Percentiles rank a stretch among this genome's conserved stretches.
Conservation (phyloP, 2,329 filamentous ascomycete genomes). For the Xylaria sp. region DNA sequence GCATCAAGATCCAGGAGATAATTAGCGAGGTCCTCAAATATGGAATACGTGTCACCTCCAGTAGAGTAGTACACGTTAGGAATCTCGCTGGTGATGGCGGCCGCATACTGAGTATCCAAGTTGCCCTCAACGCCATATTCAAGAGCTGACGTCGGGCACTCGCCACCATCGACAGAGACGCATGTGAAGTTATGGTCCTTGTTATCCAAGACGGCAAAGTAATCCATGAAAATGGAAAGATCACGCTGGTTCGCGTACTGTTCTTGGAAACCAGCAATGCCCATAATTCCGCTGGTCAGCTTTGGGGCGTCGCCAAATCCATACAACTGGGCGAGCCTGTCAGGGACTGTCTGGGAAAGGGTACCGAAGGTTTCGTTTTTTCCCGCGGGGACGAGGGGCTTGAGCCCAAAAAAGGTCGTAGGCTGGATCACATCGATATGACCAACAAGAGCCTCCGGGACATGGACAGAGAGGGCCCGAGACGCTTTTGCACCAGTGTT, state of each 20-base stretch:
- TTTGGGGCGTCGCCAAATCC: neutral
- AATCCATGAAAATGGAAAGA: constrained; percentile 1
- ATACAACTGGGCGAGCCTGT: neutral
- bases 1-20: neutral
- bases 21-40: neutral
- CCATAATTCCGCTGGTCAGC: neutral
- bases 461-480: neutral
- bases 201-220: neutral
- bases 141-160: neutral
- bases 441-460: neutral
- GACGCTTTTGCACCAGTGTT: neutral
- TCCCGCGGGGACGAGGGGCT: neutral
- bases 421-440: neutral
- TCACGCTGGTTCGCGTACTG: neutral
- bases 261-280: neutral
- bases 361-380: neutral
- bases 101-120: constrained; percentile 1
- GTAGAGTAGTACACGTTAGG: neutral
- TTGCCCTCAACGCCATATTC: neutral
- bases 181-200: neutral
- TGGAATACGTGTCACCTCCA: neutral
- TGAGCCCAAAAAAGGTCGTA: neutral
- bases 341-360: neutral
- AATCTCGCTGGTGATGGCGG: neutral
- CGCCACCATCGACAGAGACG: neutral